Percentiles rank a stretch among this genome's conserved stretches.
phyloP scores from a whole-genome alignment of 768 basidiomycete species.

The Termitomyces sp. region DNA sequence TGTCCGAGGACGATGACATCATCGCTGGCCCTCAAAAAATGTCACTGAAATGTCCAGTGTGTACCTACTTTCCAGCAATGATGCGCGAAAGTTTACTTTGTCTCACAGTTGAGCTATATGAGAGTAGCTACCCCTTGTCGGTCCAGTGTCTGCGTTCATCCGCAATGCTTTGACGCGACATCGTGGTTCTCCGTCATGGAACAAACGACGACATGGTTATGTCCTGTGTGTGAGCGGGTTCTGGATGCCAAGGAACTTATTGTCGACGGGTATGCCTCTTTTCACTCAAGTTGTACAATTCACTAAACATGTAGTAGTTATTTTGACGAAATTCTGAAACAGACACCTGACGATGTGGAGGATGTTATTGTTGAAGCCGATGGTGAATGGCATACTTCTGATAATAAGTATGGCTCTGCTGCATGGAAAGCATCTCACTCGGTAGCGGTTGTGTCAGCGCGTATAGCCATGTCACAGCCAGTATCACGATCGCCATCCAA shows the following conservation, averaged over 20 bases:
- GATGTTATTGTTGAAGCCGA: conserved; percentile 93
- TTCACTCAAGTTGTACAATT: not conserved
- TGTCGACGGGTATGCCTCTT: conserved; percentile 69
- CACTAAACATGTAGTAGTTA: conserved; percentile 47
- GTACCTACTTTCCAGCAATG: conserved; percentile 21
- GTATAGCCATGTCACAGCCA: conserved; percentile 24
- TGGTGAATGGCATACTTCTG: conserved; percentile 93
- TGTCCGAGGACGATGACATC: conserved; percentile 85
- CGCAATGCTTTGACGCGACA: conserved; percentile 92
- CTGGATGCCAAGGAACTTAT: conserved; percentile 80
- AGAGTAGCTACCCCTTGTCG: conserved; percentile 83
- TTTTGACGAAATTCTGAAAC: conserved; percentile 78
- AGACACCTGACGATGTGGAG: conserved; percentile 75
- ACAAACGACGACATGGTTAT: conserved; percentile 92
- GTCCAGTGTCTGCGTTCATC: conserved; percentile 81
- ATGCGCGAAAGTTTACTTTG: not conserved
- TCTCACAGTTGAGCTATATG: conserved; percentile 72
- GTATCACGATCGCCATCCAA: conserved; percentile 16
- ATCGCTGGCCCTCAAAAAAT: conserved; percentile 85
- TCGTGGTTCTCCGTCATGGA: conserved; percentile 97
- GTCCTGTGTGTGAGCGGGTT: conserved; percentile 86
- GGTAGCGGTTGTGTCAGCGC: conserved; percentile 15
- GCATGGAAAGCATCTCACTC: conserved; percentile 64
- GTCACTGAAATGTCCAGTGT: conserved; percentile 90
- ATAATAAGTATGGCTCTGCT: conserved; percentile 76